Conservation (phyloP, 306 rosid genomes). For the Dalbergia cochinchinensis region DNA sequence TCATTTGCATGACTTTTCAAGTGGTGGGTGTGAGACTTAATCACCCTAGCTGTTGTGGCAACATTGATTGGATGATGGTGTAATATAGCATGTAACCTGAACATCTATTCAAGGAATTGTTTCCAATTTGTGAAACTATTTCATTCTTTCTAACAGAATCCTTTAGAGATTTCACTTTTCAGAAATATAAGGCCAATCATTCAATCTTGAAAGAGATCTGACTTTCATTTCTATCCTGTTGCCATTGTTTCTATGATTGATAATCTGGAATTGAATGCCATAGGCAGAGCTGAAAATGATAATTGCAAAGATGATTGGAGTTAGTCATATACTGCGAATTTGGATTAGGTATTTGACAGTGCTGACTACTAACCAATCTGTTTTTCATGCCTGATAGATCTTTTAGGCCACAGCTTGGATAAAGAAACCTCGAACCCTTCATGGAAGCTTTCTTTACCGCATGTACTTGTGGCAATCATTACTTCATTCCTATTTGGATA, state of each 20-base stretch:
- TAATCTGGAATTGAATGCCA: conserved; percentile 25
- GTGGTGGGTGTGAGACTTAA: too few species aligned
- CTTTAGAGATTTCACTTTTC: conserved; percentile 25
- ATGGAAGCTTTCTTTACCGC: conserved; percentile 90
- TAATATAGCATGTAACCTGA: conserved; percentile 18
- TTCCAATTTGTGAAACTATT: conserved; percentile 14
- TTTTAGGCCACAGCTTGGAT: conserved; percentile 54
- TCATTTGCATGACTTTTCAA: too few species aligned
- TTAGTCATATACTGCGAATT: conserved; percentile 21
- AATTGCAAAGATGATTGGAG: conserved; percentile 26
- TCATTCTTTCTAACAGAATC: conserved; percentile 6
- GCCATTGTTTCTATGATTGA: conserved; percentile 3
- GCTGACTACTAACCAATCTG: conserved; percentile 41
- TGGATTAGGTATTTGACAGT: conserved; percentile 23
- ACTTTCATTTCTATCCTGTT: conserved; percentile 27
- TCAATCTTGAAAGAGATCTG: conserved; percentile 21
- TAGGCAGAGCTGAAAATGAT: conserved; percentile 30
- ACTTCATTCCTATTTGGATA: conserved; percentile 91
- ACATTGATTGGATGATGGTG: too few species aligned
- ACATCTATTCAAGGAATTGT: conserved; percentile 5
- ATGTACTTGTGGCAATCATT: conserved; percentile 81
- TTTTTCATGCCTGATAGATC: conserved; percentile 58
- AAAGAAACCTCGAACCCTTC: conserved; percentile 75
- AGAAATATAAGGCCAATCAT: conserved; percentile 15
- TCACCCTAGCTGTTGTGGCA: too few species aligned